A percentile compares a stretch with the other conserved stretches of the same genome.
phyloP scores from a whole-genome alignment of 805 yeast genomes.

The Candida quercuum region DNA sequence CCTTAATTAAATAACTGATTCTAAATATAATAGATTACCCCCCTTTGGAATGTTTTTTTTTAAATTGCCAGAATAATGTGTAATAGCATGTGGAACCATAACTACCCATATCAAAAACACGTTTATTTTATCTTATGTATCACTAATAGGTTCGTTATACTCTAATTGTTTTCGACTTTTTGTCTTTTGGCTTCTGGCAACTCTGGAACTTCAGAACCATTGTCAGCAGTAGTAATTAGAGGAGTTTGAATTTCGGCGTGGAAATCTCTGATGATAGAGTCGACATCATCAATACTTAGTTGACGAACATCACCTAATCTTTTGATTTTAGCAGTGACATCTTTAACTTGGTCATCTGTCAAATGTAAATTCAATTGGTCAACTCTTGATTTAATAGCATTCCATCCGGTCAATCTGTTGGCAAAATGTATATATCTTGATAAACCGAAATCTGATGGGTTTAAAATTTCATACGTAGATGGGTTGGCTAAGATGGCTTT shows the following conservation, averaged over 20 bases:
- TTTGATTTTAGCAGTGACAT: slow-evolving; percentile 90
- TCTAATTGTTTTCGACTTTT: slow-evolving; percentile 20
- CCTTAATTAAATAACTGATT: not conserved
- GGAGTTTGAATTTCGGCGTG: slow-evolving; percentile 74
- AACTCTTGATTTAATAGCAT: slow-evolving; percentile 96
- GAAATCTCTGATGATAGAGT: slow-evolving; percentile 89
- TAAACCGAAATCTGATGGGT: slow-evolving; percentile 93
- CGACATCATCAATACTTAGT: slow-evolving; percentile 93
- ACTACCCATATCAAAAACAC: too few species aligned
- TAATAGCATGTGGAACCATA: too few species aligned
- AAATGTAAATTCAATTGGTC: slow-evolving; percentile 90
- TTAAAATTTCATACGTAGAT: slow-evolving; percentile 94
- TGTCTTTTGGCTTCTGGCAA: slow-evolving; percentile 27
- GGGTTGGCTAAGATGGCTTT: slow-evolving; percentile 98
- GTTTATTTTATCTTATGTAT: too few species aligned
- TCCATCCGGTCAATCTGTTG: slow-evolving; percentile 98
- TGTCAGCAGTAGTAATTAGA: slow-evolving; percentile 23
- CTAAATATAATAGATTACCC: too few species aligned
- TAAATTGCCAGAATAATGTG: too few species aligned
- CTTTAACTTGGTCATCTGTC: slow-evolving; percentile 92
- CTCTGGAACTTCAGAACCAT: slow-evolving; percentile 24
- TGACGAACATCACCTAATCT: slow-evolving; percentile 93
- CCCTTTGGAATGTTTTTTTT: too few species aligned
- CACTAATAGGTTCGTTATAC: too few species aligned
- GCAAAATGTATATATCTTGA: slow-evolving; percentile 97